Conservation (phyloP, 768 basidiomycete genomes). For the Rhodotorula paludigena region DNA sequence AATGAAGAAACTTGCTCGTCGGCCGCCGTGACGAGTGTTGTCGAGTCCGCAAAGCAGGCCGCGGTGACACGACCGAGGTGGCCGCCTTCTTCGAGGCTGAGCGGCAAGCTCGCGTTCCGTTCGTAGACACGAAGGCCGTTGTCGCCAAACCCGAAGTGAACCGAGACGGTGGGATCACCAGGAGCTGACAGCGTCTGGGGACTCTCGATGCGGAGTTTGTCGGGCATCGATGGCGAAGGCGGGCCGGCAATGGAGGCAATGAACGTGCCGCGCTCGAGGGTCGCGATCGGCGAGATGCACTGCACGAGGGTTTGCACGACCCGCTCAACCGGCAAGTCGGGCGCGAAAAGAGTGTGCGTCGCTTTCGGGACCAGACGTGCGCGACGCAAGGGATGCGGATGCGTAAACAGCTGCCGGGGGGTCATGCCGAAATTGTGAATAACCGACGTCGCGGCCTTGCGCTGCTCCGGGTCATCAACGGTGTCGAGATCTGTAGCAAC, state of each 20-base stretch:
- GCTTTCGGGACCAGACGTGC: neutral
- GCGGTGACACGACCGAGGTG: neutral
- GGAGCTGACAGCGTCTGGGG: neutral
- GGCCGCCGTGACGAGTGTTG: neutral
- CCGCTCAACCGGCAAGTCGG: constrained; percentile 1
- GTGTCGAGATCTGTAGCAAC: constrained; percentile 64
- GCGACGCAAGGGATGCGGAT: constrained; percentile 69
- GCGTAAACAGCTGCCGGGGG: constrained; percentile 73
- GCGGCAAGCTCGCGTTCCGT: too few relatives aligned
- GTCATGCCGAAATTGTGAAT: constrained; percentile 97
- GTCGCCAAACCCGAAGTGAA: neutral
- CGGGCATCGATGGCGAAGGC: neutral
- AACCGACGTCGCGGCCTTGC: constrained; percentile 87
- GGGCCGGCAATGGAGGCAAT: neutral
- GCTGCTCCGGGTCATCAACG: constrained; percentile 78
- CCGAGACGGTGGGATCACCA: neutral
- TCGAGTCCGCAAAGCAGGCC: neutral
- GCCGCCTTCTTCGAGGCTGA: constrained; percentile 2
- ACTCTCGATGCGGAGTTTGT: neutral
- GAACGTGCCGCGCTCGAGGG: too few relatives aligned
- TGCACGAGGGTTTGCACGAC: constrained; percentile 1
- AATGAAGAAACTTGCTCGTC: neutral
- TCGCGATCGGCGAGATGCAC: constrained; percentile 1
- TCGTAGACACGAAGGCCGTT: neutral
- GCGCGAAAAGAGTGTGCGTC: constrained; percentile 5